These are phyloP conservation scores for Hibiscus syriacus DNA, from an alignment of 345 rosid species.

Conservation along the genomic window DNA sequence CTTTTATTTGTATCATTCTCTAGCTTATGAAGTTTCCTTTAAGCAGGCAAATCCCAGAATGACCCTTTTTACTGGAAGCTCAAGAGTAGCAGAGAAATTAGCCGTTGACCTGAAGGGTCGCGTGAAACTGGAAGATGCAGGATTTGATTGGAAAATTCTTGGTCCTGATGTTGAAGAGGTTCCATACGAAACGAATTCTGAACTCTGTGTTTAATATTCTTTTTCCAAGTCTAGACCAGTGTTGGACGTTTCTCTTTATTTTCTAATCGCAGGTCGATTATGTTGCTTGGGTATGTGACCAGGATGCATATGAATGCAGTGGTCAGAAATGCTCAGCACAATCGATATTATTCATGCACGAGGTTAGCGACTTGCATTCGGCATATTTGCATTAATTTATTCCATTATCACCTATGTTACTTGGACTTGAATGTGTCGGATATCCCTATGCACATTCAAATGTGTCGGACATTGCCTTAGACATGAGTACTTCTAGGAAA, in stretches of 20 bases:
- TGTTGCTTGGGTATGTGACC: conserved; percentile 96
- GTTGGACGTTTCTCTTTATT: conserved; percentile 8
- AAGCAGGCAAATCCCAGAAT: conserved; percentile 80
- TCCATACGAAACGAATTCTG: neutral
- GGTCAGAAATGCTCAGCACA: conserved; percentile 99
- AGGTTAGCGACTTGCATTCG: conserved; percentile 43
- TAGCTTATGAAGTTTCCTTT: neutral
- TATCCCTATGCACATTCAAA: neutral
- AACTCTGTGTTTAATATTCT: neutral
- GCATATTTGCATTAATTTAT: neutral
- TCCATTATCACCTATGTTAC: neutral
- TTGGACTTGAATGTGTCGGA: neutral
- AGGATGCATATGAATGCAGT: conserved; percentile 98
- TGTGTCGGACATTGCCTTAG: neutral
- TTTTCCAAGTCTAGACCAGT: neutral
- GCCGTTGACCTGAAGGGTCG: conserved; percentile 87
- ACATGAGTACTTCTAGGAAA: neutral
- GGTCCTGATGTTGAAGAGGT: conserved; percentile 99
- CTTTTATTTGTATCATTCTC: neutral
- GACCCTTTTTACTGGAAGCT: conserved; percentile 98
- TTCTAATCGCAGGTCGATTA: conserved; percentile 66
- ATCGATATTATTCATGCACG: conserved; percentile 88
- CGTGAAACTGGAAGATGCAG: conserved; percentile 93
- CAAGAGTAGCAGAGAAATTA: conserved; percentile 90
- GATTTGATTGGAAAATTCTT: conserved; percentile 96